phyloP scores from a whole-genome alignment of 176 grass and related monocot genomes.

The Bothriochloa decipiens region DNA sequence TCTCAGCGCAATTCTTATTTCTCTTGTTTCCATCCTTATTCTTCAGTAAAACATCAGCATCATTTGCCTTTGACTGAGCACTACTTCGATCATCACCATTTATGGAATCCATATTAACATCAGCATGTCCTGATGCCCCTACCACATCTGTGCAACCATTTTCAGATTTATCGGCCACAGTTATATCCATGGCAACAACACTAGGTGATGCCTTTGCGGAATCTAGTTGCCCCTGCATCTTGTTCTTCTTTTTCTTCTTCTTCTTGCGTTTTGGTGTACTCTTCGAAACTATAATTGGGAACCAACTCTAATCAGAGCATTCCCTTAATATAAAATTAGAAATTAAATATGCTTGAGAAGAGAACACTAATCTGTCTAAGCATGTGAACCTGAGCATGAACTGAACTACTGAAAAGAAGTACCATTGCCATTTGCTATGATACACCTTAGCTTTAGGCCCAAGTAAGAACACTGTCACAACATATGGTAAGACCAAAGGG shows the following conservation, averaged over 20 bases:
- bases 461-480: not conserved
- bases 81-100: conserved; percentile 30
- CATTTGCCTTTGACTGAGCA: conserved; percentile 1
- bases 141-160: conserved; percentile 2
- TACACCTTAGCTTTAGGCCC: conserved; percentile 15
- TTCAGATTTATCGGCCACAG: not conserved
- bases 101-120: conserved; percentile 14
- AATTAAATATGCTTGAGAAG: not conserved
- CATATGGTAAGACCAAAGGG: not conserved
- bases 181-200: conserved; percentile 12
- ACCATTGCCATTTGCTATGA: not conserved
- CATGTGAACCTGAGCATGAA: conserved; percentile 26
- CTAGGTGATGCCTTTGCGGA: not conserved
- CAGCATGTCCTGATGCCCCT: not conserved
- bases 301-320: conserved; percentile 11
- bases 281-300: conserved; percentile 13
- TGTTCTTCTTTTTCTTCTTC: conserved; percentile 41
- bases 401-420: conserved; percentile 10
- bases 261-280: conserved; percentile 14
- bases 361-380: not conserved
- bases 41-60: conserved; percentile 16
- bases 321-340: not conserved
- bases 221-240: conserved; percentile 3
- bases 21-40: not conserved
- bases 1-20: not conserved